phyloP scores from a whole-genome alignment of 164 flowering plant species.

The Stephania cephalantha region DNA sequence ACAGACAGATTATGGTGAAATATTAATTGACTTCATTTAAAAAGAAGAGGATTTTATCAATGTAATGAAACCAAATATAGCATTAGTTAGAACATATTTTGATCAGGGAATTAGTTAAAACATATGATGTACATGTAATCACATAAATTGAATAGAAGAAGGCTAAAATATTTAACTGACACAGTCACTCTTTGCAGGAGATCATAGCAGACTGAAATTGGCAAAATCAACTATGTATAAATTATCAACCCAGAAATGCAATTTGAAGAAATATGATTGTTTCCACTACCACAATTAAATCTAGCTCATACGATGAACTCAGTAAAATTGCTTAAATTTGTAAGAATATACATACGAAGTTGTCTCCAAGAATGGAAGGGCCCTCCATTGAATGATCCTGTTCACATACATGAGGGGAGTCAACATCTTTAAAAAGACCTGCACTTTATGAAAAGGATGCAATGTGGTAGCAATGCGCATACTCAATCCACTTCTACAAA shows the following conservation, averaged over 20 bases:
- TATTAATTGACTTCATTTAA: no score
- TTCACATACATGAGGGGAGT: slow-evolving; percentile 14
- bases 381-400: slow-evolving; percentile 66
- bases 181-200: neutral
- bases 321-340: neutral
- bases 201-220: neutral
- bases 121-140: neutral
- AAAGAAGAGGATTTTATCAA: no score
- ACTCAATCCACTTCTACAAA: neutral
- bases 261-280: neutral
- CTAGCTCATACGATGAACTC: neutral
- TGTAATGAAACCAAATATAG: no score
- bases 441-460: neutral
- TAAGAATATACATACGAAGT: slow-evolving; percentile 36
- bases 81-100: no score
- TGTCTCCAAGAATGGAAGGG: slow-evolving; percentile 40
- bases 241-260: neutral
- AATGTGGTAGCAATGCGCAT: neutral
- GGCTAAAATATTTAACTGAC: neutral
- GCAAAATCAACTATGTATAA: neutral
- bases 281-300: neutral
- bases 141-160: neutral
- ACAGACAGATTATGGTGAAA: no score
- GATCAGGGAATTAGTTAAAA: no score
- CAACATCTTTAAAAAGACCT: slow-evolving; percentile 7